Base-by-base conservation (phyloP, 305 asterid genomes). In the Vinca major region DNA sequence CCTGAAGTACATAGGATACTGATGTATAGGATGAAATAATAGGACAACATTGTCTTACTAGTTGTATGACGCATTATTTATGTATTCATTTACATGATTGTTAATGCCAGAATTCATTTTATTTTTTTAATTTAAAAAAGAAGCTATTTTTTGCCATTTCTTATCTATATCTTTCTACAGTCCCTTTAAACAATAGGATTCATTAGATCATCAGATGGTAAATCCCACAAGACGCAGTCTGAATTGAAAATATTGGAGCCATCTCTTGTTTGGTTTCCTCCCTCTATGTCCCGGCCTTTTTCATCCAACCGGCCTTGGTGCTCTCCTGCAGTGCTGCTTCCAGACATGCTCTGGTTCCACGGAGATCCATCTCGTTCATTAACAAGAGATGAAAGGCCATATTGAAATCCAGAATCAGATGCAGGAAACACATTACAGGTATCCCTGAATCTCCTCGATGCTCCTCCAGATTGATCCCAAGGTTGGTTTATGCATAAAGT, bases 151-250 rank as follows among this genome's bases (percentile, higher is more conserved):
- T 47, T 3, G 19, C 41, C 5, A 19, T 63, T 63, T 17, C 20
- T 9, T 44, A 11, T 60, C 2, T 41, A 41, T 5, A 3, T 58
- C 43, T 58, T 39, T 16, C 47, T 61, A 16, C 47, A 16, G 6
- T 39, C 26, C 7, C 5, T 40, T 73, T 71, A 82, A 66, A 77
- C 79, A 50, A 82, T 72, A 12, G 89, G 88, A 66, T 88, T 88
- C 76, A 90, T 86, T 74, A 90, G 79, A 78, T 90, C 95, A 67
- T 84, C 88, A 43, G 96, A 74, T 63, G 89, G 89, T 66, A 94
- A 79, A 76, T 94, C 95, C 97, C 99, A 91, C 74, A 94, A 65
- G 13, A 89, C 84, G 70, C 87, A 86, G 8, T 87, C 96, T 2
- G 95, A 73, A 67, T 71, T 83, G 76, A 88, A 91, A 64, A 88